Conservation (phyloP, 2,329 filamentous ascomycete genomes). For the Chrysoporthe cubensis region DNA sequence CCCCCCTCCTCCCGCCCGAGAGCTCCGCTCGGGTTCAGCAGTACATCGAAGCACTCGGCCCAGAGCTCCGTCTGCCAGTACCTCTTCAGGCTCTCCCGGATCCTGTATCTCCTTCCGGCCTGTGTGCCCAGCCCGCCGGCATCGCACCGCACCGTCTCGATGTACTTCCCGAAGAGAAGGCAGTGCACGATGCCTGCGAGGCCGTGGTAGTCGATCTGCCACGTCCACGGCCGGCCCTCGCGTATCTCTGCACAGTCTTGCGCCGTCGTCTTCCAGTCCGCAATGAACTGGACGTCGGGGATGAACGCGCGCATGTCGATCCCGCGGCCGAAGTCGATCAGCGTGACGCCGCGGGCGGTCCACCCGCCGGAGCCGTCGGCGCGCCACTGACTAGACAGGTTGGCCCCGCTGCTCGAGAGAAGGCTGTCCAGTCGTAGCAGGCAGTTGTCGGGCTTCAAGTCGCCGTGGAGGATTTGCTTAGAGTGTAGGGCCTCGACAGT, state of each 20-base stretch:
- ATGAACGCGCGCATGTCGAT: conserved; percentile 91
- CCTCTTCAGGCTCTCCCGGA: conserved; percentile 83
- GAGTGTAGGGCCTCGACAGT: conserved; percentile 86
- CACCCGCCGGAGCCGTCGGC: conserved; percentile 78
- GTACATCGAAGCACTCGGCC: conserved; percentile 77
- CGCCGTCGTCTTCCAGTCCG: conserved; percentile 88
- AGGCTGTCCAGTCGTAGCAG: conserved; percentile 76
- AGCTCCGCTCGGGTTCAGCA: conserved; percentile 77
- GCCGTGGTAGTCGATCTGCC: conserved; percentile 95
- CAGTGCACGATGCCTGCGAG: conserved; percentile 86
- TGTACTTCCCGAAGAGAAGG: conserved; percentile 92
- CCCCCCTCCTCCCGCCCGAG: conserved; percentile 65
- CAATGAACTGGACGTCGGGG: conserved; percentile 81
- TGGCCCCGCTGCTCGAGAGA: conserved; percentile 38
- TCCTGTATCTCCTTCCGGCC: conserved; percentile 70
- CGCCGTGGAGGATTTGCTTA: conserved; percentile 82
- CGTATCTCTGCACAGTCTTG: conserved; percentile 96
- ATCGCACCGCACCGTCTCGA: conserved; percentile 72
- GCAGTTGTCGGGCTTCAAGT: conserved; percentile 95
- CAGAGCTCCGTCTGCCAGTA: conserved; percentile 98
- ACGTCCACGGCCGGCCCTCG: conserved; percentile 93
- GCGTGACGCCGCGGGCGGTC: conserved; percentile 75
- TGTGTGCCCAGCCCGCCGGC: conserved; percentile 58
- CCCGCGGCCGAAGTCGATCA: conserved; percentile 93
- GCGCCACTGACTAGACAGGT: conserved; percentile 68